A percentile compares a stretch with the other conserved stretches of the same genome.
These are phyloP conservation scores for Saccharomycopsis hybrid DNA, from an alignment of 1,139 yeast genomes.

Conservation along the genomic window DNA sequence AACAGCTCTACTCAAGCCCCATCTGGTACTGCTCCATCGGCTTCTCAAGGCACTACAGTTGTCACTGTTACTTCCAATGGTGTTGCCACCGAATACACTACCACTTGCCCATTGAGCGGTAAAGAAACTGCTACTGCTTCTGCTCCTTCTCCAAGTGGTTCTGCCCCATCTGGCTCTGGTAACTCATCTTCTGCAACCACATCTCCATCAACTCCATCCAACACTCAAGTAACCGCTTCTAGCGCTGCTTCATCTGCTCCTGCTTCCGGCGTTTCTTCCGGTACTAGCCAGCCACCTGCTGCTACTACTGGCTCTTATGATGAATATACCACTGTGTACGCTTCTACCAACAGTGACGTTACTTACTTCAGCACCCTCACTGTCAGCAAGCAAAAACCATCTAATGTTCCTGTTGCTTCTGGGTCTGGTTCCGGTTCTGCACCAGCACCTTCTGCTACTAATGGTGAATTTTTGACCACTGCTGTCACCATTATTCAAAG, in stretches of 20 bases:
- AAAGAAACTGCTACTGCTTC: constrained; percentile 5
- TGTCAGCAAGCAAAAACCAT: neutral
- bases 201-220: neutral
- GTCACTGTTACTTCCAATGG: constrained; percentile 26
- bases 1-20: too few relatives aligned
- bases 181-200: neutral
- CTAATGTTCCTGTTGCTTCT: neutral
- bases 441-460: neutral
- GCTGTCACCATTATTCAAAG: neutral
- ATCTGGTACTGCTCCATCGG: too few relatives aligned
- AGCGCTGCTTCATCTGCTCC: constrained; percentile 3
- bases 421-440: neutral
- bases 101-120: constrained; percentile 15
- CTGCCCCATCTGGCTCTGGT: neutral
- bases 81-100: constrained; percentile 14
- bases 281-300: neutral
- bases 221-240: constrained; percentile 1
- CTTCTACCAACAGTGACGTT: neutral
- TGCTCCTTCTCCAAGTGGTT: neutral
- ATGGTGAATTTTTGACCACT: constrained; percentile 3
- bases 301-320: neutral
- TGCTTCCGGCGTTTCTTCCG: neutral
- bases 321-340: neutral
- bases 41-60: constrained; percentile 8
- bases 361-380: neutral